Base-by-base conservation (phyloP, 2,329 filamentous ascomycete genomes). In the Sporothrix pseudoabietina region DNA sequence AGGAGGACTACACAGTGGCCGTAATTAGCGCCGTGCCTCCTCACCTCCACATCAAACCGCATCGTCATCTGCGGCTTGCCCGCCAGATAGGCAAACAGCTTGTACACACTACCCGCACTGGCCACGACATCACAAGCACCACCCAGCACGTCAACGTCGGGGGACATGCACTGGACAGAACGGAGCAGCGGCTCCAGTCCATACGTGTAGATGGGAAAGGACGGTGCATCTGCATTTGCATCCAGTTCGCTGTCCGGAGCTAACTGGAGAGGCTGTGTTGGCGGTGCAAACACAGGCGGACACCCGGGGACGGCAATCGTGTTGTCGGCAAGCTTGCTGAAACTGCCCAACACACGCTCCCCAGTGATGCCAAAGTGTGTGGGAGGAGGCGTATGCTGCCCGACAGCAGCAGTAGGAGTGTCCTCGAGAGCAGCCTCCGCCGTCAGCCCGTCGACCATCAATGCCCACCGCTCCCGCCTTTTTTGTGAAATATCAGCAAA, bases 281-380 rank as follows among this genome's bases (percentile, higher is more conserved):
- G 71, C 12, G 77, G 77, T 0, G 49, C 30, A 19, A 78, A 75
- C 1, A 41, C 66, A 1, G 75, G 77, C 1, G 77, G 77, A 14
- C 26, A 26, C 32, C 77, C 77, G 73, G 77, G 77, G 4, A 78
- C 77, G 16, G 74, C 76, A 57, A 78, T 78, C 26, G 74, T 73
- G 35, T 73, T 72, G 61, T 77, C 73, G 1, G 54, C n/a, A 1
- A 77, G 47, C 59, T 76, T 77, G 73, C 77, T 78, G 71, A 76
- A 78, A 47, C 77, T 78, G 4, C 75, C 74, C 0, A 78, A 69
- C 3, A 75, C 71, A 4, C 68, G 52, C 3, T 71, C 71, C 5
- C 39, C 19, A 4, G 5, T 19, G 19, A 74, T 65, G 12, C 19
- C 7, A 1, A 75, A 32, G 3, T 47, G 32, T 16, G 16, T 39